Percentiles rank a stretch among this genome's conserved stretches.
Evolutionary conservation across 805 yeast species (phyloP).

Genomic region (Metschnikowia lunata): DNA sequence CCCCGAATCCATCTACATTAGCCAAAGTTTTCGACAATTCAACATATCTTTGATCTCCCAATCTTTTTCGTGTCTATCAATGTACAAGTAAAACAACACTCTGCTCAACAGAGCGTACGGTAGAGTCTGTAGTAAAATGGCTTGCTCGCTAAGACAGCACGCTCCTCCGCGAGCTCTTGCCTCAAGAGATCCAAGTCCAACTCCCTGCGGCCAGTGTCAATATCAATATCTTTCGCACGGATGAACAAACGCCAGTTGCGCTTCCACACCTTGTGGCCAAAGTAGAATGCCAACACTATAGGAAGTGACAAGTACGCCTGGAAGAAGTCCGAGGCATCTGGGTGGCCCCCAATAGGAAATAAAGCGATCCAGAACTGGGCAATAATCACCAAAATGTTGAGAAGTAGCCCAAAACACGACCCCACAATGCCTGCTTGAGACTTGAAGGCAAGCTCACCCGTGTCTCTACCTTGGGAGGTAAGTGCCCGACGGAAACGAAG

Average conservation of each 20-base stretch:
- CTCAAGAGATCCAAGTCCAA: slow-evolving; percentile 35
- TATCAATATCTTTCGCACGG: slow-evolving; percentile 30
- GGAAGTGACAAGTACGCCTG: slow-evolving; percentile 62
- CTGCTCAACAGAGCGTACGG: slow-evolving; percentile 50
- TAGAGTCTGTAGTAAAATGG: slow-evolving; percentile 48
- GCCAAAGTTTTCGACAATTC: no score
- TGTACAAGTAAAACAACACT: no score
- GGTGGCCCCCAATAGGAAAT: slow-evolving; percentile 47
- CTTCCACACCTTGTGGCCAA: slow-evolving; percentile 54
- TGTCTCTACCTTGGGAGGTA: slow-evolving; percentile 19
- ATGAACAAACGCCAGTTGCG: slow-evolving; percentile 29
- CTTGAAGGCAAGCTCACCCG: slow-evolving; percentile 47
- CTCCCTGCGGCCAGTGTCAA: slow-evolving; percentile 38
- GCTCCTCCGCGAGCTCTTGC: slow-evolving; percentile 53
- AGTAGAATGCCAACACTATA: slow-evolving; percentile 52
- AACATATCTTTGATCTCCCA: no score
- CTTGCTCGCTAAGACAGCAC: slow-evolving; percentile 42
- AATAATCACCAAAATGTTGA: slow-evolving; percentile 47
- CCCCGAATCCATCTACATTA: no score
- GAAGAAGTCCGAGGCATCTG: slow-evolving; percentile 45
- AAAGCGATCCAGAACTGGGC: slow-evolving; percentile 68
- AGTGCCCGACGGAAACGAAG: slow-evolving; percentile 26
- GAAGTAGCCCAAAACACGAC: slow-evolving; percentile 46
- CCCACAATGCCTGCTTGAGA: slow-evolving; percentile 52
- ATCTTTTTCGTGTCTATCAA: no score